Percentiles rank a stretch among this genome's conserved stretches.
Conservation (phyloP, 306 rosid genomes). For the Trifolium subterraneum region DNA sequence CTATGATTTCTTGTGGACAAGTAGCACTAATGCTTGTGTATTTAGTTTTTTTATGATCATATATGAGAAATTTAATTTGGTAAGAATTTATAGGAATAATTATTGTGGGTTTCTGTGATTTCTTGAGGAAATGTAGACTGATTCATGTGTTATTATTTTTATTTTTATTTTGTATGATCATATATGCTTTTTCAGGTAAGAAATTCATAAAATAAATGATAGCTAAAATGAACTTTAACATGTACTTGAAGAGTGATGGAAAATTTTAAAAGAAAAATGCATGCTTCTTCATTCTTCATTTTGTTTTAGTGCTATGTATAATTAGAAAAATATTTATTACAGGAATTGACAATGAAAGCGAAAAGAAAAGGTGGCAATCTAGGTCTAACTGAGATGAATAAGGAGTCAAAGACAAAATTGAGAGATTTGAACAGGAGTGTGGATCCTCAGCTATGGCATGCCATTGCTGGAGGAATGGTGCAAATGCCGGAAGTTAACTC, state of each 20-base stretch:
- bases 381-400: constrained; percentile 51
- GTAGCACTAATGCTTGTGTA: no score
- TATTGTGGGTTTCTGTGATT: no score
- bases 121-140: no score
- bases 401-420: constrained; percentile 68
- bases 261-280: not conserved
- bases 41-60: not conserved
- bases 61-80: no score
- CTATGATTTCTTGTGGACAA: no score
- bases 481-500: constrained; percentile 74
- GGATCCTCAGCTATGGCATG: constrained; percentile 89
- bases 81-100: no score
- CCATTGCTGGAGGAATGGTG: constrained; percentile 89
- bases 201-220: no score
- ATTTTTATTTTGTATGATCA: not conserved
- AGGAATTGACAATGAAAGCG: constrained; percentile 37
- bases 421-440: constrained; percentile 65
- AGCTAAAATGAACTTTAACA: no score
- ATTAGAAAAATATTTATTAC: not conserved
- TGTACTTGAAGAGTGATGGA: no score
- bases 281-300: not conserved
- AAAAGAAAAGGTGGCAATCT: not conserved
- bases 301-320: not conserved
- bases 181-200: not conserved
- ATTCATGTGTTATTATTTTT: no score